Conservation (phyloP, 2,329 filamentous ascomycete genomes). For the Claviceps pusilla region DNA sequence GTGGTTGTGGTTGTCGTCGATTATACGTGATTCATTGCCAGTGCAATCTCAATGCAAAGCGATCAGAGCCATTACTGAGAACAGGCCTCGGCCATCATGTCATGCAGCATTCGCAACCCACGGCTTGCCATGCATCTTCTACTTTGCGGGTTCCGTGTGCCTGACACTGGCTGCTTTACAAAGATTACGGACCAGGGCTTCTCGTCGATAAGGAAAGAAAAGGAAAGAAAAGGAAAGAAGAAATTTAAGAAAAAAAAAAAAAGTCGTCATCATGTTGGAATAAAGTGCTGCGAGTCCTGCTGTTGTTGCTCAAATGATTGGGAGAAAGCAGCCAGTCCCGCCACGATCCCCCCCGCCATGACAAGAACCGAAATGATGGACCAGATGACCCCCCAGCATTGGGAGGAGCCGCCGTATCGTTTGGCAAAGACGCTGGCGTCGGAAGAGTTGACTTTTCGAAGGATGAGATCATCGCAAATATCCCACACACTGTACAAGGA, state of each 20-base stretch:
- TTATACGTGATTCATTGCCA: too few species aligned
- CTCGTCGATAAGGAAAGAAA: too few species aligned
- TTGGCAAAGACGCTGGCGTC: constrained; percentile 68
- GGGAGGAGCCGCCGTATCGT: constrained; percentile 62
- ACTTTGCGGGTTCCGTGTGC: too few species aligned
- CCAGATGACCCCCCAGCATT: constrained; percentile 73
- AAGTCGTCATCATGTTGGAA: constrained; percentile 26
- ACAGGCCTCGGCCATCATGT: too few species aligned
- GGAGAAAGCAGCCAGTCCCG: constrained; percentile 60
- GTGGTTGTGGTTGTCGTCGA: background rate
- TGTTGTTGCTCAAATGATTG: constrained; percentile 54
- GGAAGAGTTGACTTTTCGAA: constrained; percentile 65
- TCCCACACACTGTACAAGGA: constrained; percentile 72
- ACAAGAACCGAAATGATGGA: constrained; percentile 55
- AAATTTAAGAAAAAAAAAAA: too few species aligned
- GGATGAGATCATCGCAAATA: constrained; percentile 69
- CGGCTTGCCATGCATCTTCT: too few species aligned
- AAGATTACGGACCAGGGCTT: too few species aligned
- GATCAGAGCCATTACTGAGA: too few species aligned
- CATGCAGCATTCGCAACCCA: too few species aligned
- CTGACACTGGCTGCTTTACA: too few species aligned
- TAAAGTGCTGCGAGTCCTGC: constrained; percentile 52
- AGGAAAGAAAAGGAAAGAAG: too few species aligned
- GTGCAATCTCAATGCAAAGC: too few species aligned
- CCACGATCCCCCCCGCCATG: constrained; percentile 61